Percentiles rank a stretch among this genome's conserved stretches.
Evolutionary conservation across 164 flowering plant species (phyloP).

Genomic region (Vitis riparia): DNA sequence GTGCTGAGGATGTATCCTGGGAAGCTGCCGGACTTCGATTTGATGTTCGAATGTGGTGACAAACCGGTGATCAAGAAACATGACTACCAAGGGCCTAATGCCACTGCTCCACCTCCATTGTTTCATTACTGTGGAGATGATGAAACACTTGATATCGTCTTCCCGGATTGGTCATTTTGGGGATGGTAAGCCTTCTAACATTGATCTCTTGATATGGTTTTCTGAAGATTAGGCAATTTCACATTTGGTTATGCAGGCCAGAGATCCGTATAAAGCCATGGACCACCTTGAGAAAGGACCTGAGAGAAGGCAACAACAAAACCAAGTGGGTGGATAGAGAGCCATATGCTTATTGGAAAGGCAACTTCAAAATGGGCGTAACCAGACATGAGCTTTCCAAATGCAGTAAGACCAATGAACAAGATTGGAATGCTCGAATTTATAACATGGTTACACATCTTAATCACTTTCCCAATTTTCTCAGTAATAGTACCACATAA

Average conservation of each 20-base stretch:
- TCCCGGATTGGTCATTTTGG: conserved; percentile 79
- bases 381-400: conserved; percentile 38
- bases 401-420: conserved; percentile 39
- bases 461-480: too few species aligned
- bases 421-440: conserved; percentile 59
- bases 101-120: conserved; percentile 35
- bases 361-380: conserved; percentile 38
- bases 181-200: conserved; percentile 52
- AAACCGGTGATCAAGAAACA: conserved; percentile 24
- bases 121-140: conserved; percentile 41
- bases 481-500: too few species aligned
- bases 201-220: too few species aligned
- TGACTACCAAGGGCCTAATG: conserved; percentile 15
- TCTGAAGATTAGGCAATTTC: too few species aligned
- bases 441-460: conserved; percentile 33
- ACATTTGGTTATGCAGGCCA: conserved; percentile 33
- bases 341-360: conserved; percentile 75
- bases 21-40: conserved; percentile 44
- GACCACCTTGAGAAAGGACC: conserved; percentile 29
- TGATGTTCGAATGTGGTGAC: conserved; percentile 48
- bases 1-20: conserved; percentile 48
- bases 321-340: conserved; percentile 53
- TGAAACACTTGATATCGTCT: conserved; percentile 29
- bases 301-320: conserved; percentile 41
- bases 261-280: conserved; percentile 69